Evolutionary conservation across 495 filamentous ascomycete species (phyloP).

Genomic region (Hyaloscypha variabilis): DNA sequence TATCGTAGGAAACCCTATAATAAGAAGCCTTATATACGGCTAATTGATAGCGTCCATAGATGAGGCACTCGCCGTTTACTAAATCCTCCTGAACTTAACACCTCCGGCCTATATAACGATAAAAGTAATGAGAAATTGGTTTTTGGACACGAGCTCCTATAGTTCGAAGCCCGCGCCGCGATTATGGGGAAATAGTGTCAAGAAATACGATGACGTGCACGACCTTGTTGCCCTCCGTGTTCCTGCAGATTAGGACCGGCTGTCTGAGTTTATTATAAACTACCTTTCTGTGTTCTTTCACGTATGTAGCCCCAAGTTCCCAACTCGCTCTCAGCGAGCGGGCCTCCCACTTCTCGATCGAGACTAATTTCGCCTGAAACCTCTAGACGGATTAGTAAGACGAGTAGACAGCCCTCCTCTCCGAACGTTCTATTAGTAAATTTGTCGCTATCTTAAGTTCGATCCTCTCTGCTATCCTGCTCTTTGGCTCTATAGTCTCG

Average conservation of each 20-base stretch:
- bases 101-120: conserved; percentile 3
- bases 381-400: neutral
- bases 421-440: neutral
- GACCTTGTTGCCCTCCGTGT: conserved; percentile 11
- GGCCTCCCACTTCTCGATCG: no score
- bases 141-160: neutral
- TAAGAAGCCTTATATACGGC: no score
- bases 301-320: neutral
- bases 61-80: neutral
- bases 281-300: conserved; percentile 8
- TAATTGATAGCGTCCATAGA: neutral
- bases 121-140: conserved; percentile 8
- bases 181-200: neutral
- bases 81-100: neutral
- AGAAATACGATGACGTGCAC: neutral
- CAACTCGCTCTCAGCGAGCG: neutral
- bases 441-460: neutral
- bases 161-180: neutral
- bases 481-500: neutral
- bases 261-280: conserved; percentile 13
- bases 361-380: no score
- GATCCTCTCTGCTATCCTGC: neutral
- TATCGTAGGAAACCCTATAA: neutral
- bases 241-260: neutral
- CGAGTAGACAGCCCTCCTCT: neutral